Base-by-base conservation (phyloP, 345 rosid species). In the Psidium guajava region DNA sequence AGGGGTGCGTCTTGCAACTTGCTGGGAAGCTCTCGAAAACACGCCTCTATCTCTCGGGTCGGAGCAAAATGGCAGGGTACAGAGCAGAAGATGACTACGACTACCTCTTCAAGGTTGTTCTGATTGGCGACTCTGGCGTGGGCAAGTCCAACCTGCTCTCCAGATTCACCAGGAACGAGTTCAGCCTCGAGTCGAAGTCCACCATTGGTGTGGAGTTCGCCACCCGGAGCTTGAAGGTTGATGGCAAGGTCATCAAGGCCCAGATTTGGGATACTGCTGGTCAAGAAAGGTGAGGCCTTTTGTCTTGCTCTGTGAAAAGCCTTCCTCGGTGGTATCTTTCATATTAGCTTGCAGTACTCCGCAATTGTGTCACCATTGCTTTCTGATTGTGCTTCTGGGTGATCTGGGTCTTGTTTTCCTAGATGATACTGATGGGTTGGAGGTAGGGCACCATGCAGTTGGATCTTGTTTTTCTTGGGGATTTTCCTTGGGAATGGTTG, bases 181-280 rank as follows among this genome's bases (percentile, higher is more conserved):
- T 96, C 84, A 96, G 96, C 86, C 96, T 96, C 82, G 98, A 96
- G 90, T 94, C 98, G 82, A 96, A 94, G 88, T 94, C 98, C 85
- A 96, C 98, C 51, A 96, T 96, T 47, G 98, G 98, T 3, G 98
- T 96, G 1, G 98, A 96, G 95, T 96, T 96, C 90, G 98, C 98
- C 20, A 96, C 98, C 88, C 96, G 98, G 59, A 96, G 98, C 93
- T 91, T 96, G 91, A 93, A 86, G 85, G 96, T 96, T 53, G 95
- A 96, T 89, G 92, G 91, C 32, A 96, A 96, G 88, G 92, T 96
- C 86, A 93, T 96, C 90, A 96, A 96, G 88, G 96, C 98, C 87
- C 98, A 96, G 98, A 96, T 96, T 94, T 96, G 98, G 98, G 98
- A 96, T 86, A 96, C 98, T 77, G 98, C 98, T 90, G 98, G 98